A percentile compares a stretch with the other conserved stretches of the same genome.
phyloP scores from a whole-genome alignment of 768 basidiomycete species.

The Lepiota subincarnata region DNA sequence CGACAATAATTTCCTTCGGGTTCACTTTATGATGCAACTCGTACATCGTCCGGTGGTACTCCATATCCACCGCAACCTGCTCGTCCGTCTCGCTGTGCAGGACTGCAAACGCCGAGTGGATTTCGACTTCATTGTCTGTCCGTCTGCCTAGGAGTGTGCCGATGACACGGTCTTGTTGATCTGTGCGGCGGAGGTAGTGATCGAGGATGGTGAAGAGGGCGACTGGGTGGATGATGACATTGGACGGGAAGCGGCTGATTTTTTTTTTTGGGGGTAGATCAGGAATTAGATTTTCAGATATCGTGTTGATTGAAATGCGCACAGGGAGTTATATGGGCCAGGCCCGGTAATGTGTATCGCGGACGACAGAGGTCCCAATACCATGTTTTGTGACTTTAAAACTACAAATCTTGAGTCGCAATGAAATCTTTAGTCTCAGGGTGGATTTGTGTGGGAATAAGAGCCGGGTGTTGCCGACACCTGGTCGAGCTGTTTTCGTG shows the following conservation, averaged over 20 bases:
- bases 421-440: slow-evolving; percentile 1
- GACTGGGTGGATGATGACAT: slow-evolving; percentile 84
- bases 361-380: slow-evolving; percentile 45
- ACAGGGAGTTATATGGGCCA: slow-evolving; percentile 25
- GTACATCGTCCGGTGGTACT: slow-evolving; percentile 91
- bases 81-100: slow-evolving; percentile 90
- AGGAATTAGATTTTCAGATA: no score
- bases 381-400: slow-evolving; percentile 32
- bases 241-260: slow-evolving; percentile 62
- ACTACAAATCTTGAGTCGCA: slow-evolving; percentile 9
- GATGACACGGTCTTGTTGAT: slow-evolving; percentile 83
- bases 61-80: slow-evolving; percentile 95
- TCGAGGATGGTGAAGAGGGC: slow-evolving; percentile 94
- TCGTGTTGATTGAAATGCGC: slow-evolving; percentile 36
- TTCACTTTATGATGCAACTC: slow-evolving; percentile 84
- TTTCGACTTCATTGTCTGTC: slow-evolving; percentile 63
- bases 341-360: slow-evolving; percentile 44
- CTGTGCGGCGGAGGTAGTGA: slow-evolving; percentile 88
- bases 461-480: neutral
- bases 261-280: no score
- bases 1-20: slow-evolving; percentile 87
- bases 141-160: slow-evolving; percentile 91
- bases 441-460: no score
- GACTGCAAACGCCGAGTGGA: slow-evolving; percentile 85
- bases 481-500: slow-evolving; percentile 14